phyloP scores from a whole-genome alignment of 441 rosid genomes.

The Erysimum cheiri region DNA sequence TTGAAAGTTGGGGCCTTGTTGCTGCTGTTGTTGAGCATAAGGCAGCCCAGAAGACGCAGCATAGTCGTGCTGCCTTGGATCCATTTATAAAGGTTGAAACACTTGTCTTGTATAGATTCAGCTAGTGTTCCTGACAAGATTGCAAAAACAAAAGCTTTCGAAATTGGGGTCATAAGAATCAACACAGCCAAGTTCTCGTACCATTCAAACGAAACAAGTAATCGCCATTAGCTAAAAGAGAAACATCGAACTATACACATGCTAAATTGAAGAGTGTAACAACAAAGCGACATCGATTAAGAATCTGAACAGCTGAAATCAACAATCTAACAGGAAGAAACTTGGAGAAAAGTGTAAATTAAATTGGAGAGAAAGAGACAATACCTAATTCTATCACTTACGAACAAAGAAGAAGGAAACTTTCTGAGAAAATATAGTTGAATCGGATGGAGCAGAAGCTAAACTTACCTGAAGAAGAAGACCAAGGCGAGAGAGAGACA shows the following conservation, averaged over 20 bases:
- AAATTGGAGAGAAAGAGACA: slow-evolving; percentile 16
- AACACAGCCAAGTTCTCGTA: not conserved
- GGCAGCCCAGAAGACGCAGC: slow-evolving; percentile 76
- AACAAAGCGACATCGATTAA: slow-evolving; percentile 19
- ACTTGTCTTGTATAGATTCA: slow-evolving; percentile 19
- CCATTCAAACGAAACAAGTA: not conserved
- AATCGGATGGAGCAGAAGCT: slow-evolving; percentile 32
- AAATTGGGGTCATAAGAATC: slow-evolving; percentile 13
- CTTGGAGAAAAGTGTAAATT: not conserved
- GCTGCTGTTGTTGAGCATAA: slow-evolving; percentile 80
- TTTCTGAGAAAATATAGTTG: not conserved
- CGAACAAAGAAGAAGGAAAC: not conserved
- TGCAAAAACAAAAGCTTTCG: slow-evolving; percentile 4
- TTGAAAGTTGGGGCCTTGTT: slow-evolving; percentile 66
- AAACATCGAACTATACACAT: slow-evolving; percentile 11
- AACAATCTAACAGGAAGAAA: slow-evolving; percentile 2
- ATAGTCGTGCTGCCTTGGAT: slow-evolving; percentile 73
- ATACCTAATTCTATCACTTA: not conserved
- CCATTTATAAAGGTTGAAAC: slow-evolving; percentile 50
- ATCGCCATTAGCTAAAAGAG: not conserved
- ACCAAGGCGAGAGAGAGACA: slow-evolving; percentile 6
- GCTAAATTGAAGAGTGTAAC: slow-evolving; percentile 2
- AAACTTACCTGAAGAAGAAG: slow-evolving; percentile 31
- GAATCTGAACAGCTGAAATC: slow-evolving; percentile 32
- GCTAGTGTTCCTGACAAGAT: slow-evolving; percentile 29